Conservation (phyloP, 2,329 filamentous ascomycete species). For the Karstenula rhodostoma region DNA sequence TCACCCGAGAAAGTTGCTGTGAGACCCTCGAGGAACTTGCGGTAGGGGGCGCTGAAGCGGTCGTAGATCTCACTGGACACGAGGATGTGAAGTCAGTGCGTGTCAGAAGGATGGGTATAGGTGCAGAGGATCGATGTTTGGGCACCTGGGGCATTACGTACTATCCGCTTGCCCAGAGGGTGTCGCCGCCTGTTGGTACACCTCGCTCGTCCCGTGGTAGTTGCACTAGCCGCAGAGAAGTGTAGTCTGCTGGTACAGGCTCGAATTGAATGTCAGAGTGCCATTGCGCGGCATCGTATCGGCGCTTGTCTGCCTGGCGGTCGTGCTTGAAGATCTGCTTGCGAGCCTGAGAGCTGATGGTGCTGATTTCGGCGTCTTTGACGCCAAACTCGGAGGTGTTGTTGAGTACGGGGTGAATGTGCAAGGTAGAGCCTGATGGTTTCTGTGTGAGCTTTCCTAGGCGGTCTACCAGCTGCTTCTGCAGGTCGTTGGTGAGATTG, state of each 20-base stretch:
- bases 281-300: constrained; percentile 57
- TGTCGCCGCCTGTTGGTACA: constrained; percentile 57
- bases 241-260: constrained; percentile 69
- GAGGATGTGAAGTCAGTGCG: neutral
- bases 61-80: constrained; percentile 65
- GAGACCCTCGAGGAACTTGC: constrained; percentile 54
- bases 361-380: constrained; percentile 46
- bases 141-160: too few relatives aligned
- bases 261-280: constrained; percentile 73
- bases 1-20: constrained; percentile 53
- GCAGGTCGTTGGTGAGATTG: constrained; percentile 67
- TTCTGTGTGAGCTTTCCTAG: constrained; percentile 68
- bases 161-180: constrained; percentile 73
- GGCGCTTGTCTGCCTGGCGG: constrained; percentile 45
- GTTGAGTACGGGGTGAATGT: constrained; percentile 65
- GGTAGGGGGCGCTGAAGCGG: constrained; percentile 62
- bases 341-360: constrained; percentile 42
- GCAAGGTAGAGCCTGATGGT: constrained; percentile 64
- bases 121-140: too few relatives aligned
- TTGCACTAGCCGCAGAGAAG: constrained; percentile 61
- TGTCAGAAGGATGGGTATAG: too few relatives aligned
- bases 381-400: constrained; percentile 38
- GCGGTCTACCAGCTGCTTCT: constrained; percentile 69
- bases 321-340: constrained; percentile 37
- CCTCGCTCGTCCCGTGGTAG: constrained; percentile 56